phyloP scores from a whole-genome alignment of 2,329 filamentous ascomycete species.

The Paramyrothecium sp. region DNA sequence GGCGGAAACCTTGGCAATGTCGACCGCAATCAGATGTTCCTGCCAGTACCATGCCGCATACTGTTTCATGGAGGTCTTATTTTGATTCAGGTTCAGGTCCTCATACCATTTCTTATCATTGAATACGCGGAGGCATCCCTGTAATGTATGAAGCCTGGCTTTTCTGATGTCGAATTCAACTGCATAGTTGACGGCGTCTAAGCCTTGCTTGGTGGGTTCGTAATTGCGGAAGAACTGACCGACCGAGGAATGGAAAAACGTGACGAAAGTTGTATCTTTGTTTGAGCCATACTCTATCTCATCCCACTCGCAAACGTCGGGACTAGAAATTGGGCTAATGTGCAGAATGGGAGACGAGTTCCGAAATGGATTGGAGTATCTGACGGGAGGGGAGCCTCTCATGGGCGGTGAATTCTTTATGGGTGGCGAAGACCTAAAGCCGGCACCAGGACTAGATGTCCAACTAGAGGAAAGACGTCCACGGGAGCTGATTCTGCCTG shows the following conservation, averaged over 20 bases:
- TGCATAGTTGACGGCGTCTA: constrained; percentile 11
- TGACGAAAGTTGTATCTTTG: constrained; percentile 35
- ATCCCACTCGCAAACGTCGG: constrained; percentile 27
- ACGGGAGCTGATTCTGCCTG: background rate
- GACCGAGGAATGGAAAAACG: constrained; percentile 38
- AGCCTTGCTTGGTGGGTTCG: constrained; percentile 17
- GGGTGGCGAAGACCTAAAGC: background rate
- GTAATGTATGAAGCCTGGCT: constrained; percentile 35
- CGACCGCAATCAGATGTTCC: constrained; percentile 35
- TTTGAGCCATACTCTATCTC: constrained; percentile 41
- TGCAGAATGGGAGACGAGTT: background rate
- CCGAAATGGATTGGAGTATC: background rate
- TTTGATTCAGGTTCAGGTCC: constrained; percentile 20
- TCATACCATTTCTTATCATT: constrained; percentile 28
- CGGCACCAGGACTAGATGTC: background rate
- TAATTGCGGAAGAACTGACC: constrained; percentile 36
- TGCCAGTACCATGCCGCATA: constrained; percentile 46
- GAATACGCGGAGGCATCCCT: constrained; percentile 38
- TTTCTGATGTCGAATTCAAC: constrained; percentile 32
- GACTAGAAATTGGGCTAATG: constrained; percentile 22
- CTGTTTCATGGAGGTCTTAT: constrained; percentile 29
- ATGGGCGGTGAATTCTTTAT: background rate
- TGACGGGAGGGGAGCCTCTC: background rate
- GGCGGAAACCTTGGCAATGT: constrained; percentile 20
- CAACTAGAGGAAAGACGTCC: background rate